These are phyloP conservation scores for Salisapilia sapeloensis DNA, from an alignment of 352 stramenopile species.

Conservation along the genomic window DNA sequence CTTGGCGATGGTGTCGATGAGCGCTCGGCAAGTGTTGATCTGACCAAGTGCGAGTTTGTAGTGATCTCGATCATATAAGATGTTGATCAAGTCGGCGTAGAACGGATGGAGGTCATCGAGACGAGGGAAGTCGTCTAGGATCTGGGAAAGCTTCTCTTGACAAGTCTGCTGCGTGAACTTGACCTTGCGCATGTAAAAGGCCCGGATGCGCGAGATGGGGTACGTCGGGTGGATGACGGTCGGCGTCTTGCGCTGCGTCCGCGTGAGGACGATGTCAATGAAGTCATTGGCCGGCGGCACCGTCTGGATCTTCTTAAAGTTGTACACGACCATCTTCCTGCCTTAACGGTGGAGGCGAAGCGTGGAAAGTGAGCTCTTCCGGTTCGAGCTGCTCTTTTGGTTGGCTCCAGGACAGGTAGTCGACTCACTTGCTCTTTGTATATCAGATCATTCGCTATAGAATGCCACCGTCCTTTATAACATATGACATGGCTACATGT, in stretches of 20 bases:
- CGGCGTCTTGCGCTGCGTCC: slow-evolving; percentile 97
- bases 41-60: slow-evolving; percentile 99
- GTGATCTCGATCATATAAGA: slow-evolving; percentile 99
- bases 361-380: no score
- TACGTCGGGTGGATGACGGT: slow-evolving; percentile 98
- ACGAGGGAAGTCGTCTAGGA: slow-evolving; percentile 98
- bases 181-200: slow-evolving; percentile 98
- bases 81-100: slow-evolving; percentile 99
- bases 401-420: no score
- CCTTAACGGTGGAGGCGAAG: slow-evolving; percentile 1
- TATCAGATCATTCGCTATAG: no score
- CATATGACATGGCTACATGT: no score
- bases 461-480: no score
- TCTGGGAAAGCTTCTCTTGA: slow-evolving; percentile 92
- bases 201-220: slow-evolving; percentile 92
- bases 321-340: slow-evolving; percentile 93
- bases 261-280: slow-evolving; percentile 98
- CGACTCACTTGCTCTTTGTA: no score
- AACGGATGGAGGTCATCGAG: slow-evolving; percentile 98
- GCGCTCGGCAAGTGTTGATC: slow-evolving; percentile 95
- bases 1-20: slow-evolving; percentile 95
- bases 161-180: slow-evolving; percentile 99
- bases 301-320: slow-evolving; percentile 99
- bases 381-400: no score
- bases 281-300: slow-evolving; percentile 95